A percentile compares a stretch with the other conserved stretches of the same genome.
Conservation (phyloP, 2,329 filamentous ascomycete species). For the Blumeria hordei region DNA sequence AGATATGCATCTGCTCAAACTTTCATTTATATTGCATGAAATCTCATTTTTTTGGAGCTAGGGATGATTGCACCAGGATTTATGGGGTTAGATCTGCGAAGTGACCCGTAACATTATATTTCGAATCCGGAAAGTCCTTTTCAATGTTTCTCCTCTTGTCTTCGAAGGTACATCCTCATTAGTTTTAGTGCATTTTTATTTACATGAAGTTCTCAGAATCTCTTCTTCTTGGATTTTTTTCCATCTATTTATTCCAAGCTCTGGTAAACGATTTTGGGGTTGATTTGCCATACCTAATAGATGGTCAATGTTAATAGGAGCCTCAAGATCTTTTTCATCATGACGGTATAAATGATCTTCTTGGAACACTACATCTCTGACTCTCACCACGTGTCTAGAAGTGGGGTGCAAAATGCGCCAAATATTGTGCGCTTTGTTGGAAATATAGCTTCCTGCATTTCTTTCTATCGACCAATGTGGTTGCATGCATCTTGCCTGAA, state of each 20-base stretch:
- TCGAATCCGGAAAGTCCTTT: neutral
- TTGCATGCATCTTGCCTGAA: too few relatives aligned
- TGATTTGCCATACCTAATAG: neutral
- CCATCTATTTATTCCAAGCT: neutral
- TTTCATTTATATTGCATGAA: neutral
- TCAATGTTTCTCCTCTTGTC: neutral
- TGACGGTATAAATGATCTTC: neutral
- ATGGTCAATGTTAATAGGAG: neutral
- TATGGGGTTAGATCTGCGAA: too few relatives aligned
- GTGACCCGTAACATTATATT: neutral
- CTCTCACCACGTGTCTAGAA: neutral
- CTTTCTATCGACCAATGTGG: too few relatives aligned
- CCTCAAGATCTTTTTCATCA: neutral
- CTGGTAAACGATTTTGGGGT: neutral
- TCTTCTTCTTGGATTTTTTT: too few relatives aligned
- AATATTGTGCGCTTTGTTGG: neutral
- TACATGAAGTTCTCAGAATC: too few relatives aligned
- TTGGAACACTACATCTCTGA: neutral
- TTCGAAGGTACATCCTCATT: neutral
- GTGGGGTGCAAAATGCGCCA: neutral
- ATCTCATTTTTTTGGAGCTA: neutral
- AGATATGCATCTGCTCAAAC: too few relatives aligned
- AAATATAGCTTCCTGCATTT: neutral
- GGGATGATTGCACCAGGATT: too few relatives aligned
- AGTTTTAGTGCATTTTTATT: neutral